Conservation (phyloP, 2,329 filamentous ascomycete species). For the Periconia digitata region DNA sequence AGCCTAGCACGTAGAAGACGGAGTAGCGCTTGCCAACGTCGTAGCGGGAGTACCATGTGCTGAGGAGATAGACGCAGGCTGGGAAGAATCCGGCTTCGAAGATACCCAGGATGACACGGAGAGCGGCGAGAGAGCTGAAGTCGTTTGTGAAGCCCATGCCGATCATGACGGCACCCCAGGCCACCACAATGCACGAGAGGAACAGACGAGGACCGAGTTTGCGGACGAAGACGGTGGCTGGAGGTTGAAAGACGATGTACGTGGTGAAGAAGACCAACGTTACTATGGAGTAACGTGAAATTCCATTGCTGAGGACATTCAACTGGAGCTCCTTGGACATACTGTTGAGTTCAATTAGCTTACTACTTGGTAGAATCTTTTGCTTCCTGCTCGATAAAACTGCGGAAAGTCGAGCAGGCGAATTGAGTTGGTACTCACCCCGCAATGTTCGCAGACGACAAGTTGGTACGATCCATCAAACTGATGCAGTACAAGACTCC, state of each 20-base stretch:
- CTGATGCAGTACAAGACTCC: constrained; percentile 71
- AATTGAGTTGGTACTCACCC: constrained; percentile 47
- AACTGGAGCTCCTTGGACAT: constrained; percentile 45
- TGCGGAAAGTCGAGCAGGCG: neutral
- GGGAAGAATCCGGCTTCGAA: constrained; percentile 45
- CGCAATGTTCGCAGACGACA: constrained; percentile 72
- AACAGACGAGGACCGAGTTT: constrained; percentile 45
- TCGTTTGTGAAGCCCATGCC: constrained; percentile 44
- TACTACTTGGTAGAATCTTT: too few relatives aligned
- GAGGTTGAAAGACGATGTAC: constrained; percentile 47
- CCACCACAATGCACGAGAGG: constrained; percentile 35
- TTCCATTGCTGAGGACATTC: constrained; percentile 24
- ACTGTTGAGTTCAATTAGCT: constrained; percentile 18
- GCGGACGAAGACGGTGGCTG: constrained; percentile 44
- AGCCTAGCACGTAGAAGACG: constrained; percentile 69
- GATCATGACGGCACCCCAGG: constrained; percentile 50
- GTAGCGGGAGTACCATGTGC: constrained; percentile 54
- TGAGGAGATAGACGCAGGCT: constrained; percentile 49
- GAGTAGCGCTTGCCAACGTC: constrained; percentile 72
- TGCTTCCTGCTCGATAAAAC: too few relatives aligned
- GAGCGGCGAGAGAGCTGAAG: constrained; percentile 39
- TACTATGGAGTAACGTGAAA: constrained; percentile 57
- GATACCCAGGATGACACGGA: constrained; percentile 44
- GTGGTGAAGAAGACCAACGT: constrained; percentile 54
- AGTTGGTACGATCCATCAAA: constrained; percentile 78